phyloP scores from a whole-genome alignment of 441 rosid genomes.

The Adansonia grandidieri region DNA sequence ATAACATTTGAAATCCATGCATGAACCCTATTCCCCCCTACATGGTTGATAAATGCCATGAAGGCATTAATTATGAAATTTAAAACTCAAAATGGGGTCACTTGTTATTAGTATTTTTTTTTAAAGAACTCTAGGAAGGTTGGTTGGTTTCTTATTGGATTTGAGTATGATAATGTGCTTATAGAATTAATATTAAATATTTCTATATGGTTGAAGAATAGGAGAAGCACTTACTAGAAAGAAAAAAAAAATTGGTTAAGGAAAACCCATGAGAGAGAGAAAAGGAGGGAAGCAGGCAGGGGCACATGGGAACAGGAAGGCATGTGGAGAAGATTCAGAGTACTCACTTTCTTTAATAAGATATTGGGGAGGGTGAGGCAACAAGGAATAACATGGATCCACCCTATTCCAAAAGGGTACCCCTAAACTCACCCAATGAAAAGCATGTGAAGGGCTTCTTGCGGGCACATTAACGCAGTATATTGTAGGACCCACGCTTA shows the following conservation, averaged over 20 bases:
- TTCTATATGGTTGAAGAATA: slow-evolving; percentile 25
- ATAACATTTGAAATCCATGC: not conserved
- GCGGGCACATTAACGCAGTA: slow-evolving; percentile 51
- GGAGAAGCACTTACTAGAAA: slow-evolving; percentile 30
- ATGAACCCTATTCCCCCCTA: not conserved
- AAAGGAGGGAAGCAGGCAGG: slow-evolving; percentile 40
- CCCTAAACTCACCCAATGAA: slow-evolving; percentile 42
- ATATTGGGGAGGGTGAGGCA: slow-evolving; percentile 38
- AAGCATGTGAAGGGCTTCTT: slow-evolving; percentile 65
- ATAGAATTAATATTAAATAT: slow-evolving; percentile 22
- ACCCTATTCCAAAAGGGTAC: slow-evolving; percentile 38
- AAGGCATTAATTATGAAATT: not conserved
- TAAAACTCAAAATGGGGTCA: not conserved
- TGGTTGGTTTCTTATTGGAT: slow-evolving; percentile 27
- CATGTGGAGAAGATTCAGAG: slow-evolving; percentile 86
- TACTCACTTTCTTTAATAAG: slow-evolving; percentile 34
- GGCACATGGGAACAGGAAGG: slow-evolving; percentile 76
- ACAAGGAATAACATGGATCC: slow-evolving; percentile 57
- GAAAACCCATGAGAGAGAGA: slow-evolving; percentile 38
- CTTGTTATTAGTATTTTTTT: too few species aligned
- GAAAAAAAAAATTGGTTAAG: slow-evolving; percentile 31
- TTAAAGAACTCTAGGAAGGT: slow-evolving; percentile 18
- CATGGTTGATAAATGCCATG: not conserved
- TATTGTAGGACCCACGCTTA: slow-evolving; percentile 43
- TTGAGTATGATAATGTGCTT: slow-evolving; percentile 14